A percentile compares a stretch with the other conserved stretches of the same genome.
Conservation (phyloP, 768 basidiomycete genomes). For the Tricholoma furcatifolium region DNA sequence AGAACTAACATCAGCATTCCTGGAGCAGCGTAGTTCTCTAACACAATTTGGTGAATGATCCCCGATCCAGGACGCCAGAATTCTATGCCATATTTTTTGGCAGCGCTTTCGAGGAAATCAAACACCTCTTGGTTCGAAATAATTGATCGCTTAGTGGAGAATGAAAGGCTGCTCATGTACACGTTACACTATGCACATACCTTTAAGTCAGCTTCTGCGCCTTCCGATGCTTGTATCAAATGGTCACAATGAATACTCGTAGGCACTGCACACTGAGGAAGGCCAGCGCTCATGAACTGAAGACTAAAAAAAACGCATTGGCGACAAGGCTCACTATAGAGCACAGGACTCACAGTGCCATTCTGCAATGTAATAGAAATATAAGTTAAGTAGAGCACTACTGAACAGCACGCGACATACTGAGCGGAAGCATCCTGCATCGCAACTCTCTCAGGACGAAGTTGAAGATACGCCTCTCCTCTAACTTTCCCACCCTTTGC, state of each 20-base stretch:
- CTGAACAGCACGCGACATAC: constrained; percentile 42
- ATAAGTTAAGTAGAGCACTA: constrained; percentile 7
- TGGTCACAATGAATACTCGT: constrained; percentile 98
- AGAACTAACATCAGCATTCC: constrained; percentile 81
- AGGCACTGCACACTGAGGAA: constrained; percentile 80
- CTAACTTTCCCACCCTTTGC: constrained; percentile 66
- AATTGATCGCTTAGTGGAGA: constrained; percentile 64
- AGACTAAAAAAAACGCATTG: constrained; percentile 45
- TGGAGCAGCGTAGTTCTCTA: constrained; percentile 96
- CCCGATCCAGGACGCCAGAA: constrained; percentile 98
- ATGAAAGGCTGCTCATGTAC: not conserved
- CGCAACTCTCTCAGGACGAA: constrained; percentile 90
- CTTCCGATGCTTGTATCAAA: constrained; percentile 90
- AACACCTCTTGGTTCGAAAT: constrained; percentile 94
- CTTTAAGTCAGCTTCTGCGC: constrained; percentile 84
- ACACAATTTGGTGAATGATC: constrained; percentile 96
- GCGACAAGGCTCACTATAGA: constrained; percentile 1
- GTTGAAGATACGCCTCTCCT: constrained; percentile 88
- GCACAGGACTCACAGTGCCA: constrained; percentile 65
- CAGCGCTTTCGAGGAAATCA: constrained; percentile 92
- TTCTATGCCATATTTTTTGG: constrained; percentile 90
- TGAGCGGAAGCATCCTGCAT: constrained; percentile 96
- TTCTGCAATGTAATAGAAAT: constrained; percentile 40
- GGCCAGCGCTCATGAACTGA: constrained; percentile 97
- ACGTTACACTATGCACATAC: constrained; percentile 33